Conservation (phyloP, 129 eudicot genomes). For the Tagetes erecta region DNA sequence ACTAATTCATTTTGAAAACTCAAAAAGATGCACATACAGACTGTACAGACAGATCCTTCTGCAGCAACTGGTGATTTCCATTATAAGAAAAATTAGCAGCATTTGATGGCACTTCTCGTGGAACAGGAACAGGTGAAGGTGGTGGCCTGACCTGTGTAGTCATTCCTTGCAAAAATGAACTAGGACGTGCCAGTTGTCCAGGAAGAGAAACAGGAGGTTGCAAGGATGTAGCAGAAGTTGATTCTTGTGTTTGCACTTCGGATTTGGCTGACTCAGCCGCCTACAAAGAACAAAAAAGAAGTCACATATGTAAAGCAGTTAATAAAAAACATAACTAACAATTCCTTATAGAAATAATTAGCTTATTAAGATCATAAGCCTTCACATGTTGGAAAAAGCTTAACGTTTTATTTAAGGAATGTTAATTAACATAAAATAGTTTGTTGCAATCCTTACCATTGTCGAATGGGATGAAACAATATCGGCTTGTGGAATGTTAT, state of each 20-base stretch:
- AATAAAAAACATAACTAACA: slow-evolving; percentile 16
- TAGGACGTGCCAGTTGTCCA: slow-evolving; percentile 34
- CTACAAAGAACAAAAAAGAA: slow-evolving; percentile 26
- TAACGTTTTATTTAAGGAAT: slow-evolving; percentile 15
- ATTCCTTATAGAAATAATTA: not conserved
- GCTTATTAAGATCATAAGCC: slow-evolving; percentile 15
- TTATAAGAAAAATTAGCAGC: slow-evolving; percentile 47
- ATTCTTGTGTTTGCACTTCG: slow-evolving; percentile 27
- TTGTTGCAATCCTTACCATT: slow-evolving; percentile 32
- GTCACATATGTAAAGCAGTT: slow-evolving; percentile 23
- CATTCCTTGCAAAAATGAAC: slow-evolving; percentile 32
- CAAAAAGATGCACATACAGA: slow-evolving; percentile 20
- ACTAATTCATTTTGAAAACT: slow-evolving; percentile 2
- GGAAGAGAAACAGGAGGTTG: slow-evolving; percentile 48
- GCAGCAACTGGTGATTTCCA: slow-evolving; percentile 37
- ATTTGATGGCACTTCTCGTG: slow-evolving; percentile 35
- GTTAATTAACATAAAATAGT: not conserved
- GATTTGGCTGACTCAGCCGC: slow-evolving; percentile 25
- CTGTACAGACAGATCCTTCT: slow-evolving; percentile 40
- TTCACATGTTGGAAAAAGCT: slow-evolving; percentile 17
- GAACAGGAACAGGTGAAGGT: slow-evolving; percentile 38
- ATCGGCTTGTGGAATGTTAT: slow-evolving; percentile 39
- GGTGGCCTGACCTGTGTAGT: slow-evolving; percentile 34
- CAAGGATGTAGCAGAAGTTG: slow-evolving; percentile 32
- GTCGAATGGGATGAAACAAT: slow-evolving; percentile 33